phyloP scores from a whole-genome alignment of 257 asterid species.

The Cynanchum wilfordii region DNA sequence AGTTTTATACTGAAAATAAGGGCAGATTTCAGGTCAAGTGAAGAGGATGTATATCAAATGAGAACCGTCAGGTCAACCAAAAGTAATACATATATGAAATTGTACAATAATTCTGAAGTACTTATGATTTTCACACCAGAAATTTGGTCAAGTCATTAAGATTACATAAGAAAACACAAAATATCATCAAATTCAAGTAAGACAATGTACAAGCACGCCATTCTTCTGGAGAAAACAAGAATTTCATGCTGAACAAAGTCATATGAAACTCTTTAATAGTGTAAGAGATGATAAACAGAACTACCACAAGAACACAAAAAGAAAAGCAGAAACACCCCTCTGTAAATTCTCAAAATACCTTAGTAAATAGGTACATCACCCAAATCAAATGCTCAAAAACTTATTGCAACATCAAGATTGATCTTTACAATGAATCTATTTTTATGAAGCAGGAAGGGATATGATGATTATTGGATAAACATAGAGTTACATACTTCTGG shows the following conservation, averaged over 20 bases:
- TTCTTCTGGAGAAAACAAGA: background rate
- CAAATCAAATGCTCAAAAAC: background rate
- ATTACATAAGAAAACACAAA: background rate
- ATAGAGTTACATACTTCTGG: constrained; percentile 62
- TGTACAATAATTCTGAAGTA: background rate
- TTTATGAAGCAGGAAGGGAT: background rate
- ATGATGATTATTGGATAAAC: constrained; percentile 16
- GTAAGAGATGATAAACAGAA: background rate
- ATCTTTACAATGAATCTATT: background rate
- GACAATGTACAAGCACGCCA: background rate
- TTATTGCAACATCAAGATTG: background rate
- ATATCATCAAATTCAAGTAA: background rate
- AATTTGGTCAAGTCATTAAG: background rate
- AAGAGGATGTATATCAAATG: background rate
- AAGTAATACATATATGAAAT: background rate
- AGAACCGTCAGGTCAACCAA: background rate
- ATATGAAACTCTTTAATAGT: background rate
- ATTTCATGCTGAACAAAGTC: background rate
- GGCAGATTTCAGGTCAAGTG: background rate
- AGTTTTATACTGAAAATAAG: background rate
- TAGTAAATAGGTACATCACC: background rate
- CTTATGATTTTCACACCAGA: background rate
- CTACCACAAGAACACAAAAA: background rate
- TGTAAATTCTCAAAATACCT: background rate
- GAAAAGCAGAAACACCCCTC: background rate